These are phyloP conservation scores for Fusarium guadeloupense DNA, from an alignment of 2,329 filamentous ascomycete species.

Conservation along the genomic window DNA sequence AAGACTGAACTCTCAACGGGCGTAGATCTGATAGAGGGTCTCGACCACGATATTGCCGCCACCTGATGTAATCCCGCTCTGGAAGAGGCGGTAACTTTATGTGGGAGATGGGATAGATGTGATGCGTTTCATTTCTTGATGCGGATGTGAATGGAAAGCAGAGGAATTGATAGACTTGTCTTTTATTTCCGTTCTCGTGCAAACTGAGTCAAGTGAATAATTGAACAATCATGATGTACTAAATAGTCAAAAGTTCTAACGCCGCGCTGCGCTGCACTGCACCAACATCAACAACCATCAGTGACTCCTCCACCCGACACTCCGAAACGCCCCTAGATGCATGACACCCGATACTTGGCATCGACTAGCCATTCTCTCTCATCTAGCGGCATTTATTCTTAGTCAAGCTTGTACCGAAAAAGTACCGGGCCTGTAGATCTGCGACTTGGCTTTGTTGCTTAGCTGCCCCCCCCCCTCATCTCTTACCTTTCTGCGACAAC, in stretches of 20 bases:
- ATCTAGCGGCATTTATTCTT: constrained; percentile 4
- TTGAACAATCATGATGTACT: too few species aligned
- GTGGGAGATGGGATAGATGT: too few species aligned
- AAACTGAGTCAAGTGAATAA: too few species aligned
- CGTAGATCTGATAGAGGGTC: constrained; percentile 10
- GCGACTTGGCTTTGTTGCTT: constrained; percentile 43
- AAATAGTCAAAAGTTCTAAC: too few species aligned
- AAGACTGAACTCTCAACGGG: constrained; percentile 15
- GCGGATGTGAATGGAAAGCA: constrained; percentile 6
- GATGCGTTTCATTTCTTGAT: constrained; percentile 12
- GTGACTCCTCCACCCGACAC: constrained; percentile 35
- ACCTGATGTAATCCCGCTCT: constrained; percentile 39
- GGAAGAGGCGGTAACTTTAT: neutral
- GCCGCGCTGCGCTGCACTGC: constrained; percentile 2
- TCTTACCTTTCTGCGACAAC: constrained; percentile 30
- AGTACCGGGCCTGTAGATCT: constrained; percentile 39
- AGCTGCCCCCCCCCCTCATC: constrained; percentile 18
- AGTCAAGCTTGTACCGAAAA: constrained; percentile 11
- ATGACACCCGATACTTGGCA: constrained; percentile 19
- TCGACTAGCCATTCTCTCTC: too few species aligned
- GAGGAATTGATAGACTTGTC: constrained; percentile 13
- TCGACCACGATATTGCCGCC: constrained; percentile 28
- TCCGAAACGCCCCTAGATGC: constrained; percentile 7
- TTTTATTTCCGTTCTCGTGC: neutral
- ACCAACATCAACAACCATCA: constrained; percentile 17